Conservation (phyloP, 129 eudicot species). For the sunflower (Helianthus annuus) region DNA sequence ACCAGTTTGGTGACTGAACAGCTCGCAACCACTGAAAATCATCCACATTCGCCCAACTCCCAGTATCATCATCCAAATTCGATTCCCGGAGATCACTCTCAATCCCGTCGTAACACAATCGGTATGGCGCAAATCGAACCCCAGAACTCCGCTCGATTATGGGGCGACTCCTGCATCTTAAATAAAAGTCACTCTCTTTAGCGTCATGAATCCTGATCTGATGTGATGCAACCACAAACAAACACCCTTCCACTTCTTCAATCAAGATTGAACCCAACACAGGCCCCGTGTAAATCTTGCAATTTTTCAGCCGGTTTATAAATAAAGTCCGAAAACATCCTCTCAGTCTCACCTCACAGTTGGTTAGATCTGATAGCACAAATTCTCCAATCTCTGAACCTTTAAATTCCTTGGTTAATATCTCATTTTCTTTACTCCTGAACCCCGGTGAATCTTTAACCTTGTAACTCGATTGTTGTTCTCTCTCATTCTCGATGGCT, state of each 20-base stretch:
- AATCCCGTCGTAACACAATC: constrained; percentile 21
- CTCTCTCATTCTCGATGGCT: constrained; percentile 11
- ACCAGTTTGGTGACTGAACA: constrained; percentile 94
- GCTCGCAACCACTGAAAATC: constrained; percentile 87
- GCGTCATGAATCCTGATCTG: constrained; percentile 85
- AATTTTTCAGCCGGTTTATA: constrained; percentile 54
- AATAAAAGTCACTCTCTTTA: constrained; percentile 61
- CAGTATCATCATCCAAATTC: constrained; percentile 69
- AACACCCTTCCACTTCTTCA: constrained; percentile 76
- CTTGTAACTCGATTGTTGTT: constrained; percentile 17
- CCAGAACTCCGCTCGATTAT: constrained; percentile 72
- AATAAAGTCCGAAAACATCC: constrained; percentile 77
- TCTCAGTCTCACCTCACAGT: constrained; percentile 69
- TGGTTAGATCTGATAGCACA: constrained; percentile 50
- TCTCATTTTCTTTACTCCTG: constrained; percentile 53
- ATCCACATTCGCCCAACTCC: constrained; percentile 93
- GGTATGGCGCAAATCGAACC: constrained; percentile 78
- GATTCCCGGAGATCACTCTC: constrained; percentile 39
- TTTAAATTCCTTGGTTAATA: constrained; percentile 58
- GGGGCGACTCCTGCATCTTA: constrained; percentile 71
- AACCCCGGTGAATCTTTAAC: constrained; percentile 59
- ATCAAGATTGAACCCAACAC: constrained; percentile 74
- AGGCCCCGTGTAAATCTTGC: constrained; percentile 69
- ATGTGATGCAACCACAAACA: constrained; percentile 72
- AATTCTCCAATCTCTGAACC: constrained; percentile 56